Conservation (phyloP, 257 asterid species). For the Nicotiana noctiflora region DNA sequence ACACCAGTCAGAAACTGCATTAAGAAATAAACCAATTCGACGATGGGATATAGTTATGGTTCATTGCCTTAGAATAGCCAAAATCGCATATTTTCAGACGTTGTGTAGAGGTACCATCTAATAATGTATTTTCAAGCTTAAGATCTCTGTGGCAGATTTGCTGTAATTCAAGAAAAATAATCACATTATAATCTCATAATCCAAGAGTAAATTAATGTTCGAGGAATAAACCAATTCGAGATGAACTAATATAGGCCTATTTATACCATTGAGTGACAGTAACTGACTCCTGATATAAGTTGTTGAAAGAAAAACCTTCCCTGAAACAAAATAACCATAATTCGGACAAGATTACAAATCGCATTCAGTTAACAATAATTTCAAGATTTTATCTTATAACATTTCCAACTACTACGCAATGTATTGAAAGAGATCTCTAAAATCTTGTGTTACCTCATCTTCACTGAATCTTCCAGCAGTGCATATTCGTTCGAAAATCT, state of each 20-base stretch:
- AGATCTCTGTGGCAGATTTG: slow-evolving; percentile 54
- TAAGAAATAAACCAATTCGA: no score
- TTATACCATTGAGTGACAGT: slow-evolving; percentile 31
- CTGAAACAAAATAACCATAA: slow-evolving; percentile 8
- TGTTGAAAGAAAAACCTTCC: slow-evolving; percentile 26
- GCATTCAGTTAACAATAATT: not conserved
- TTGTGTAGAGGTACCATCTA: slow-evolving; percentile 36
- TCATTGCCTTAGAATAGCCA: slow-evolving; percentile 45
- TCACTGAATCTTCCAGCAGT: slow-evolving; percentile 50
- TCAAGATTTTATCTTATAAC: not conserved
- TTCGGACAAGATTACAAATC: not conserved
- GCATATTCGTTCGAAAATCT: slow-evolving; percentile 42
- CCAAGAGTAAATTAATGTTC: slow-evolving; percentile 17
- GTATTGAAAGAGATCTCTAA: not conserved
- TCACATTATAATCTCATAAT: not conserved
- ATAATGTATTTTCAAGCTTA: slow-evolving; percentile 47
- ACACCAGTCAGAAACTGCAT: not conserved
- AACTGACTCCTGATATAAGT: slow-evolving; percentile 48
- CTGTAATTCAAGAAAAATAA: slow-evolving; percentile 20
- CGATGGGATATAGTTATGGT: not conserved
- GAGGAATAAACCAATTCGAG: not conserved
- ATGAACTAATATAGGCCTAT: no score
- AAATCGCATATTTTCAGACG: slow-evolving; percentile 50
- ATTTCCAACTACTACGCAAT: not conserved
- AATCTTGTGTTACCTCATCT: slow-evolving; percentile 31